These are phyloP conservation scores for Eucalyptus regnans DNA, from an alignment of 345 rosid genomes.

Conservation along the genomic window DNA sequence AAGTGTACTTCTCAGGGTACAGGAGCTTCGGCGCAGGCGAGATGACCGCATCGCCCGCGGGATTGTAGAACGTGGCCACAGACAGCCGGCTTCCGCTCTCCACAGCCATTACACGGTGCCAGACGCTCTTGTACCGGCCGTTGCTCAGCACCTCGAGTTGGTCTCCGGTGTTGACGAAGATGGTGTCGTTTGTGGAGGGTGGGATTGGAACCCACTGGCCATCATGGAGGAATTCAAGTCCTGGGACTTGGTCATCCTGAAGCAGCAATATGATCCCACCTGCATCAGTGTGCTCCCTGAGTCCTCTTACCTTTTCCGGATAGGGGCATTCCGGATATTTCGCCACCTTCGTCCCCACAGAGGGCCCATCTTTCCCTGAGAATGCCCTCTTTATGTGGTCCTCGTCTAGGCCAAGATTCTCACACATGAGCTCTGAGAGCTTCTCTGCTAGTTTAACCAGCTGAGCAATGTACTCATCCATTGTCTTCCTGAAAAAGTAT, in stretches of 20 bases:
- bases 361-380: conserved; percentile 51
- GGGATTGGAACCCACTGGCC: conserved; percentile 61
- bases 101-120: conserved; percentile 73
- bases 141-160: conserved; percentile 76
- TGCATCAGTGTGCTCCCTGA: conserved; percentile 78
- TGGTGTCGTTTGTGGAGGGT: conserved; percentile 66
- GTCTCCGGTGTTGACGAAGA: conserved; percentile 68
- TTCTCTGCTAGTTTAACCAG: conserved; percentile 52
- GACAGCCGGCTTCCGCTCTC: conserved; percentile 73
- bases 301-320: conserved; percentile 77
- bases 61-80: conserved; percentile 81
- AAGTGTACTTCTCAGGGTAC: conserved; percentile 46
- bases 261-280: conserved; percentile 83
- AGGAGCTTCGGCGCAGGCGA: conserved; percentile 52
- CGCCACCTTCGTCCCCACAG: conserved; percentile 84
- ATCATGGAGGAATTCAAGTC: conserved; percentile 67
- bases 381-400: conserved; percentile 39
- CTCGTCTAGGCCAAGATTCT: conserved; percentile 57
- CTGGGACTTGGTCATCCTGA: conserved; percentile 82
- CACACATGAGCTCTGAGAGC: conserved; percentile 58
- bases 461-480: conserved; percentile 64
- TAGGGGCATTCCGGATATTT: conserved; percentile 66
- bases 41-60: conserved; percentile 54
- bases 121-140: conserved; percentile 57
- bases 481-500: conserved; percentile 27